Evolutionary conservation across 139 green algal species (phyloP), one percentile per base, ranked within the genome.

Genomic region (Penium margaritaceum): DNA sequence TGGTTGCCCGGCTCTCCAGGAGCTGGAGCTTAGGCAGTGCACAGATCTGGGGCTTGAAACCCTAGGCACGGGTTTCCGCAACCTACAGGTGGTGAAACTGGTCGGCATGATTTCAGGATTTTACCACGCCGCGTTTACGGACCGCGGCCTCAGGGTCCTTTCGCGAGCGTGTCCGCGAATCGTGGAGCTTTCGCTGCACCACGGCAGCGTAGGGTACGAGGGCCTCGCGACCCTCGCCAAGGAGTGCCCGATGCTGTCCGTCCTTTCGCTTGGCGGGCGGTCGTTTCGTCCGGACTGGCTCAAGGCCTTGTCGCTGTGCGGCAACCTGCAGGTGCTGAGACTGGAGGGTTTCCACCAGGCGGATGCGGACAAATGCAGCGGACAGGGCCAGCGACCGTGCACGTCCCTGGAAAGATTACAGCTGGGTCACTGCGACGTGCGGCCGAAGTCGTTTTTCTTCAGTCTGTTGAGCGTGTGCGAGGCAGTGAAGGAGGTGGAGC

Each of bases 221-320:
- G 68, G 68, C 30, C 54, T 76, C 30, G 27, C 55, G 17, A 24
- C 27, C 17, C 19, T 76, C 24, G 68, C 36, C 30, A 41, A 36
- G 60, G 37, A 43, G 29, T 76, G 68, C 60, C 68, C 46, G 3
- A 76, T 76, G 68, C 41, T 76, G 30, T 76, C 68, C 30, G 46
- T 29, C 19, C 66, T 74, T 32, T 30, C 44, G 2, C 35, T 74
- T 4, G 46, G 30, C 21, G 66, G 66, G 41, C 66, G 44, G 37
- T 39, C 30, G 21, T 32, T 63, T 36, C 19, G 36, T 2, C n/a
- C 38, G 14, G 66, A 43, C n/a, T 74, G 66, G 66, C n/a, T 74
- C 33, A 63, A 63, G 33, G 19, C 66, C 27, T 39, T 74, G 21
- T 43, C 30, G 33, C 27, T 58, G 2, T 74, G 54, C 32, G 12